phyloP scores from a whole-genome alignment of 352 stramenopile genomes.

The Nothophytophthora sp. region DNA sequence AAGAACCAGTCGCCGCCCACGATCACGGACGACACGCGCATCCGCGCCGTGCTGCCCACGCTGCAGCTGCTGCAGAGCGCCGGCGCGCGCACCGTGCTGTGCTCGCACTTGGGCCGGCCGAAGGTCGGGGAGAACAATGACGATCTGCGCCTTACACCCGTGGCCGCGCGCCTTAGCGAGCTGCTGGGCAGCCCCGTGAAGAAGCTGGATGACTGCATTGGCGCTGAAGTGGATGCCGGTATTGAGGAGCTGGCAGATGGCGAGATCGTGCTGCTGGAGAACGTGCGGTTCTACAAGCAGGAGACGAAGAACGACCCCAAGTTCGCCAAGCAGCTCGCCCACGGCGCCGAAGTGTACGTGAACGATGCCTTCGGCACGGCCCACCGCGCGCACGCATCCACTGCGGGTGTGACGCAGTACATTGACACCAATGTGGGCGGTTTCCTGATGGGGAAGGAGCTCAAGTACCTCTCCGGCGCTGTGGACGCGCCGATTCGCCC shows the following conservation, averaged over 20 bases:
- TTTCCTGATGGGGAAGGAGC: conserved; percentile 98
- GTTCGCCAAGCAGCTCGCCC: conserved; percentile 95
- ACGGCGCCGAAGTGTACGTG: conserved; percentile 94
- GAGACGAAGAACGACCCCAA: conserved; percentile 96
- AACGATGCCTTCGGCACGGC: conserved; percentile 99
- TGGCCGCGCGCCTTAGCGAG: conserved; percentile 93
- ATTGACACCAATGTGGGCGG: conserved; percentile 93
- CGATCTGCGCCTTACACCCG: conserved; percentile 87
- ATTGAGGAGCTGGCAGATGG: conserved; percentile 88
- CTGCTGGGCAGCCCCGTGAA: conserved; percentile 92
- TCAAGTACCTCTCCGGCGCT: conserved; percentile 94
- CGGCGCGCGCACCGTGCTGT: conserved; percentile 95
- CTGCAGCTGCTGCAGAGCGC: conserved; percentile 92
- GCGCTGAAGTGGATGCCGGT: conserved; percentile 83
- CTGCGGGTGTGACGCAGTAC: conserved; percentile 96
- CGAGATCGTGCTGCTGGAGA: conserved; percentile 93
- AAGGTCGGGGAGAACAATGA: conserved; percentile 91
- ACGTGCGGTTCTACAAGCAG: conserved; percentile 98
- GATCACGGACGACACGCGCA: conserved; percentile 97
- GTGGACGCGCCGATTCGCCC: conserved; percentile 90
- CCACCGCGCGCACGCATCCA: conserved; percentile 98
- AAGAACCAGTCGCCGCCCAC: conserved; percentile 85
- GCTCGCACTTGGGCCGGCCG: conserved; percentile 97
- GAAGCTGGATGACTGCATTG: conserved; percentile 96
- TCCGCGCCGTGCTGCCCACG: conserved; percentile 95